Conservation (phyloP, 345 rosid genomes). For the Brassica incana region DNA sequence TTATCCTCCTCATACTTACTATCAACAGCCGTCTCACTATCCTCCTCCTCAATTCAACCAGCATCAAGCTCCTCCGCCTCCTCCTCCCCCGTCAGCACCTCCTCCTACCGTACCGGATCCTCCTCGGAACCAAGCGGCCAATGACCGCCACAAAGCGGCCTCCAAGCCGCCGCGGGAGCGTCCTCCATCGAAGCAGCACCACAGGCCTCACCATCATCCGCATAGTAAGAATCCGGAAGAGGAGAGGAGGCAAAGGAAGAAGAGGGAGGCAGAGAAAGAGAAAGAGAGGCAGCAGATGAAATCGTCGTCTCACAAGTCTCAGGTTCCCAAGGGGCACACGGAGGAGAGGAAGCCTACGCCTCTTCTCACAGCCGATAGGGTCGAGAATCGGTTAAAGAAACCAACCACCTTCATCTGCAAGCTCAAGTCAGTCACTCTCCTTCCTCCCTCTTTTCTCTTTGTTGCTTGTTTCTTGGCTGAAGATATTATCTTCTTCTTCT, state of each 20-base stretch:
- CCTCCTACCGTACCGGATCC: slow-evolving; percentile 65
- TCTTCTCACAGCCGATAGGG: slow-evolving; percentile 67
- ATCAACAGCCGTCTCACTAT: slow-evolving; percentile 60
- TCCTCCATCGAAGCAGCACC: slow-evolving; percentile 48
- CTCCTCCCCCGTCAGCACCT: slow-evolving; percentile 82
- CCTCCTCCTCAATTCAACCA: slow-evolving; percentile 50
- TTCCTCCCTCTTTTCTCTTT: not conserved
- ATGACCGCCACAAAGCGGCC: slow-evolving; percentile 41
- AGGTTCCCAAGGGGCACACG: slow-evolving; percentile 62
- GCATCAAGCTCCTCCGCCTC: slow-evolving; percentile 79
- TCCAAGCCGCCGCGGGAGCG: slow-evolving; percentile 54
- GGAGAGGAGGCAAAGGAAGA: slow-evolving; percentile 88
- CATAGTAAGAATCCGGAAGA: slow-evolving; percentile 59
- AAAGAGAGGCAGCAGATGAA: slow-evolving; percentile 66
- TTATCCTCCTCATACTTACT: slow-evolving; percentile 61
- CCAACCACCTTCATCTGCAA: slow-evolving; percentile 99
- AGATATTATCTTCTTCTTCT: too few species aligned
- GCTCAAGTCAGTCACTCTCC: slow-evolving; percentile 73
- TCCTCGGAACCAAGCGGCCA: slow-evolving; percentile 56
- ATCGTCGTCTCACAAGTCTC: slow-evolving; percentile 53
- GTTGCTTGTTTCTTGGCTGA: too few species aligned
- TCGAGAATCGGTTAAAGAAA: slow-evolving; percentile 91
- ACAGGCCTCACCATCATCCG: slow-evolving; percentile 46
- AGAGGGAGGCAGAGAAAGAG: slow-evolving; percentile 64
- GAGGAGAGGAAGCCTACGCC: slow-evolving; percentile 82